These are phyloP conservation scores for Chlorella sp. DNA, from an alignment of 139 green algal species.

Conservation along the genomic window DNA sequence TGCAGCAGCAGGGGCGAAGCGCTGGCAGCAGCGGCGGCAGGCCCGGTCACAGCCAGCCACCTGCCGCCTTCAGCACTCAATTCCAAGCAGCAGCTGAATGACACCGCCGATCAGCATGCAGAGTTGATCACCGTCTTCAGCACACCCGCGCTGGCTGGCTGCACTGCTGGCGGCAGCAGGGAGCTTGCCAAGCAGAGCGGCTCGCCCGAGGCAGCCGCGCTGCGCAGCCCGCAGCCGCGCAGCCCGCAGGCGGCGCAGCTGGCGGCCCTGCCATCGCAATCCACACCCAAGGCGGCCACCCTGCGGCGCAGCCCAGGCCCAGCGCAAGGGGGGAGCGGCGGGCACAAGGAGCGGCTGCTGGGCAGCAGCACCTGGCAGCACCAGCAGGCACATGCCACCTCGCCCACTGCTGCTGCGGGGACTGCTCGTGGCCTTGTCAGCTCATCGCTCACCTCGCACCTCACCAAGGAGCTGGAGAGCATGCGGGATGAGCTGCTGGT, in stretches of 20 bases:
- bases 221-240: background rate
- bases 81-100: background rate
- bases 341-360: background rate
- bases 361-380: background rate
- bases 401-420: background rate
- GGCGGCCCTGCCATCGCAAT: background rate
- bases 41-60: background rate
- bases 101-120: background rate
- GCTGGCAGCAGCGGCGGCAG: background rate
- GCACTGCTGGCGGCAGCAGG: no score
- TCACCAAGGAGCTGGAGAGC: constrained; percentile 56
- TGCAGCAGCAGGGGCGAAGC: no score
- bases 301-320: background rate
- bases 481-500: constrained; percentile 57
- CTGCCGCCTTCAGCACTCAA: background rate
- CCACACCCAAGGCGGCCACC: no score
- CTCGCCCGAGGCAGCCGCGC: background rate
- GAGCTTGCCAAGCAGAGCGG: background rate
- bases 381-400: background rate
- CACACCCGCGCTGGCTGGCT: no score
- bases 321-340: background rate
- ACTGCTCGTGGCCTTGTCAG: background rate
- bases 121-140: background rate
- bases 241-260: background rate
- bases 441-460: constrained; percentile 44